A percentile compares a stretch with the other conserved stretches of the same genome.
Conservation (phyloP, 768 basidiomycete genomes). For the Xanthoconium purpureum region DNA sequence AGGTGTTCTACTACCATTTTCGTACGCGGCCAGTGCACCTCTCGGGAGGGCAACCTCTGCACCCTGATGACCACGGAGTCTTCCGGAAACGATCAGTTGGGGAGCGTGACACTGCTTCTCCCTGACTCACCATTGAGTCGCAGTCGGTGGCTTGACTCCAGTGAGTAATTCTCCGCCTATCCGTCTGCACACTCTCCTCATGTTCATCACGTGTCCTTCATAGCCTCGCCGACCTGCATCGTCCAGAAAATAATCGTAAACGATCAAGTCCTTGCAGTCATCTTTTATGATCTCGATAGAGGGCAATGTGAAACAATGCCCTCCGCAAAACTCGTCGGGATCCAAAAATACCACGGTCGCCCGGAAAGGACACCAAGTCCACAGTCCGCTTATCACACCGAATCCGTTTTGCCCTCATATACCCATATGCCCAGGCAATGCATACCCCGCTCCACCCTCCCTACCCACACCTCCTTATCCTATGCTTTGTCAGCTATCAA, state of each 20-base stretch:
- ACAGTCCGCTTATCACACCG: slow-evolving; percentile 29
- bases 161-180: slow-evolving; percentile 41
- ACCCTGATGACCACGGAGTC: slow-evolving; percentile 42
- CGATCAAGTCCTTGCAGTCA: slow-evolving; percentile 56
- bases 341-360: slow-evolving; percentile 39
- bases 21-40: slow-evolving; percentile 47
- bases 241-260: slow-evolving; percentile 71
- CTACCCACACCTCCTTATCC: slow-evolving; percentile 40
- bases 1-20: slow-evolving; percentile 64
- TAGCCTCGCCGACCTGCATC: slow-evolving; percentile 53
- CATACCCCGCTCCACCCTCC: slow-evolving; percentile 32
- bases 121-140: slow-evolving; percentile 65
- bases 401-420: slow-evolving; percentile 30
- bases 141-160: slow-evolving; percentile 67
- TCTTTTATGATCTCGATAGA: slow-evolving; percentile 70
- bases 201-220: slow-evolving; percentile 31
- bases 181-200: slow-evolving; percentile 15
- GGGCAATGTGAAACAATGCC: slow-evolving; percentile 49
- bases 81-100: slow-evolving; percentile 42
- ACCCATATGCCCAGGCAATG: slow-evolving; percentile 34
- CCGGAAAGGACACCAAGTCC: slow-evolving; percentile 29
- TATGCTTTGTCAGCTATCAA: slow-evolving; percentile 42
- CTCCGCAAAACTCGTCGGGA: slow-evolving; percentile 56
- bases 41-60: slow-evolving; percentile 49
- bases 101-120: slow-evolving; percentile 52